phyloP scores from a whole-genome alignment of 73 alveolate genomes.

The Symbiodinium pilosum region DNA sequence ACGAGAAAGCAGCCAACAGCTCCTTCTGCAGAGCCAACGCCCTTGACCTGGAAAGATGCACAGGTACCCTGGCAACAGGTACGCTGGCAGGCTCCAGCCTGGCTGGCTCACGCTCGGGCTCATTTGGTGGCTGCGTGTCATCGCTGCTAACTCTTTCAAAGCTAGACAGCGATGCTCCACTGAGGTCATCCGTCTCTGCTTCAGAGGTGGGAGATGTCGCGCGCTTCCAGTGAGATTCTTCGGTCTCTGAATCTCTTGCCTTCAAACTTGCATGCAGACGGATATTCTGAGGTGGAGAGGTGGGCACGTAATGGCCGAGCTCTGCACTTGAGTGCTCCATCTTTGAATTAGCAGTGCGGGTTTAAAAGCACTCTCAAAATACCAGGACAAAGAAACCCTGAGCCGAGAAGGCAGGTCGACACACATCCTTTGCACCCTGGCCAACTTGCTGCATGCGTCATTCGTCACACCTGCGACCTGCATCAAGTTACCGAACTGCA shows the following conservation, averaged over 20 bases:
- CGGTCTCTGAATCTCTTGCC: background rate
- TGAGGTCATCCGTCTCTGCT: background rate
- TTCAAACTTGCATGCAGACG: background rate
- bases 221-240: background rate
- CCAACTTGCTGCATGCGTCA: no score
- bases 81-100: background rate
- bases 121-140: background rate
- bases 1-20: constrained; percentile 27
- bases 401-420: background rate
- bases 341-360: background rate
- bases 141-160: background rate
- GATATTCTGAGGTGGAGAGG: background rate
- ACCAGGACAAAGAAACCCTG: background rate
- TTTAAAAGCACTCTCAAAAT: background rate
- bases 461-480: no score
- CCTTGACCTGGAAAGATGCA: constrained; percentile 2
- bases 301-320: constrained; percentile 12
- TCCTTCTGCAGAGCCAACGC: constrained; percentile 62
- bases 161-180: constrained; percentile 5
- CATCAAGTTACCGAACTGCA: no score
- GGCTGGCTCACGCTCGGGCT: no score
- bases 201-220: constrained; percentile 7
- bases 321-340: constrained; percentile 6
- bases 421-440: no score
- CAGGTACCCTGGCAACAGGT: no score